These are phyloP conservation scores for Saturnispora mendoncae DNA, from an alignment of 805 yeast species.

Conservation along the genomic window DNA sequence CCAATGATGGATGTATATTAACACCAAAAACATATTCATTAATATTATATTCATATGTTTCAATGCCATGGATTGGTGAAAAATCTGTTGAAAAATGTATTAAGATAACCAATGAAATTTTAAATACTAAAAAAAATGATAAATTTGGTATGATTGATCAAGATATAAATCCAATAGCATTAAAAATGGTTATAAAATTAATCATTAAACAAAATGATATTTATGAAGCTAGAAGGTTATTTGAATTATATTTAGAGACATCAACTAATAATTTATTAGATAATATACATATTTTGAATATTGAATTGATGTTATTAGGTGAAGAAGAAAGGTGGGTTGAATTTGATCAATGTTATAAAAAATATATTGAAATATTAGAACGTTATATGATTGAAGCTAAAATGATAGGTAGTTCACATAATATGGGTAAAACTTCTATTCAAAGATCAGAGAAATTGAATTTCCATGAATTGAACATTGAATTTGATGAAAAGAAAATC, in stretches of 20 bases:
- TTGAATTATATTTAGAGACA: constrained; percentile 23
- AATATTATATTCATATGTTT: constrained; percentile 20
- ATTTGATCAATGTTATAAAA: constrained; percentile 23
- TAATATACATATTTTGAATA: constrained; percentile 22
- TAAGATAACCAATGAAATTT: constrained; percentile 19
- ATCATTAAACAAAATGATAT: constrained; percentile 17
- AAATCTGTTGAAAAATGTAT: constrained; percentile 17
- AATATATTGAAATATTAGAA: constrained; percentile 18
- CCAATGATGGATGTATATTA: constrained; percentile 12
- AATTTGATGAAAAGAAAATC: constrained; percentile 15
- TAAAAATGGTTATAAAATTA: constrained; percentile 18
- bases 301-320: constrained; percentile 24
- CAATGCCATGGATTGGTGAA: constrained; percentile 12
- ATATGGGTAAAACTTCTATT: constrained; percentile 4
- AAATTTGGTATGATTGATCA: constrained; percentile 18
- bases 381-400: constrained; percentile 16
- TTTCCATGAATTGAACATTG: constrained; percentile 4
- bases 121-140: constrained; percentile 17
- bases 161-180: constrained; percentile 21
- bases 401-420: constrained; percentile 5
- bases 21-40: constrained; percentile 25
- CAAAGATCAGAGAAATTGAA: constrained; percentile 8
- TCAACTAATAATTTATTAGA: constrained; percentile 21
- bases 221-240: constrained; percentile 22
- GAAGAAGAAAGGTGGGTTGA: constrained; percentile 28